phyloP scores from a whole-genome alignment of 2,329 filamentous ascomycete species.

The Acrocalymma vagum region DNA sequence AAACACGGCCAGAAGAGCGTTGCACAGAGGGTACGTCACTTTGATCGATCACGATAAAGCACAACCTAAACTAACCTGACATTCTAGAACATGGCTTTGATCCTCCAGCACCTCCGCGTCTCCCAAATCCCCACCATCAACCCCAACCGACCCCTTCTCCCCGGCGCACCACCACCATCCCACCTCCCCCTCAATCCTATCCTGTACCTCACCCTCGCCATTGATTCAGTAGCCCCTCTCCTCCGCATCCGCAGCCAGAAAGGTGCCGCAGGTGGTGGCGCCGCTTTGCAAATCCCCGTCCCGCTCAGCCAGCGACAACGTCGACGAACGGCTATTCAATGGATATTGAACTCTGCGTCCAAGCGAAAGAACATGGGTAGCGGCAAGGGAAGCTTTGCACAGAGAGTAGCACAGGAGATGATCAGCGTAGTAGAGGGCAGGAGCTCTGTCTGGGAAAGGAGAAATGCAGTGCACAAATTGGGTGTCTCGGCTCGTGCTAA shows the following conservation, averaged over 20 bases:
- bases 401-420: conserved; percentile 84
- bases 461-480: conserved; percentile 79
- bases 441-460: conserved; percentile 84
- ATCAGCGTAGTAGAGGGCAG: conserved; percentile 87
- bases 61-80: conserved; percentile 5
- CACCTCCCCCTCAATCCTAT: conserved; percentile 90
- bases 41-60: conserved; percentile 6
- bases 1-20: conserved; percentile 85
- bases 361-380: conserved; percentile 79
- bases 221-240: conserved; percentile 92
- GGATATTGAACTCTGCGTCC: conserved; percentile 86
- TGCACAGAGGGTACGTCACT: conserved; percentile 79
- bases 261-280: conserved; percentile 86
- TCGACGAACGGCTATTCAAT: conserved; percentile 79
- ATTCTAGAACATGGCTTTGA: conserved; percentile 80
- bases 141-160: conserved; percentile 74
- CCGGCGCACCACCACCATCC: conserved; percentile 76
- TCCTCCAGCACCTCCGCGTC: conserved; percentile 85
- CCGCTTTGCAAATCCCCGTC: conserved; percentile 80
- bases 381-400: conserved; percentile 76
- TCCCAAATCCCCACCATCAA: conserved; percentile 80
- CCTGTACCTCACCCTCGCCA: conserved; percentile 85
- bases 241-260: conserved; percentile 79
- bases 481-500: conserved; percentile 83
- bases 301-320: conserved; percentile 80